Evolutionary conservation across 2,329 filamentous ascomycete species (phyloP).

Genomic region (Colletotrichum gloeosporioides): DNA sequence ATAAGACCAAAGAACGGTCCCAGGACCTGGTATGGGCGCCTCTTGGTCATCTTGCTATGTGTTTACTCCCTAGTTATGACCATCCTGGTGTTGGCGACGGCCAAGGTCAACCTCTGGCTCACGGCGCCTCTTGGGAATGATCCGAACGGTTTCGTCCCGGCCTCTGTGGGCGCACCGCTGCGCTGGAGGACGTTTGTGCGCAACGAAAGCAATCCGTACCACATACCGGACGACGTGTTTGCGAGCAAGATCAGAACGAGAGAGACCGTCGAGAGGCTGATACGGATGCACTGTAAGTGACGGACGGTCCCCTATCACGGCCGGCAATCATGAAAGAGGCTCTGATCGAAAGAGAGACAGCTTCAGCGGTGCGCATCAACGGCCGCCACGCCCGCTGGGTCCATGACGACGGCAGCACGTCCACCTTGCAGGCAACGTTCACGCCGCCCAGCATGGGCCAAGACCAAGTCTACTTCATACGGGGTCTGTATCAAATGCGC

Average conservation of each 20-base stretch:
- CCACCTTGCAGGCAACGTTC: neutral
- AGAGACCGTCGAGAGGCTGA: neutral
- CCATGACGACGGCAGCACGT: neutral
- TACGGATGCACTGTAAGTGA: neutral
- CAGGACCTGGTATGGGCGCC: neutral
- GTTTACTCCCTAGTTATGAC: neutral
- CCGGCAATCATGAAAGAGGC: neutral
- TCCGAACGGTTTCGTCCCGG: neutral
- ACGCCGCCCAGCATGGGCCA: neutral
- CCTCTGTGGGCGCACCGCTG: neutral
- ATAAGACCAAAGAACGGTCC: neutral
- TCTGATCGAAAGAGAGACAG: neutral
- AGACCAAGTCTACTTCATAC: neutral
- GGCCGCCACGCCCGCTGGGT: neutral
- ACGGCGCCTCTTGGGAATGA: neutral
- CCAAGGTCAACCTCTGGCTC: neutral
- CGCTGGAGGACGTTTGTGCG: neutral
- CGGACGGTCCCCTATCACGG: neutral
- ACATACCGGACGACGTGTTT: neutral
- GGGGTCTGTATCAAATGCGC: neutral
- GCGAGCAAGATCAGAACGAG: neutral
- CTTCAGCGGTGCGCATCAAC: neutral
- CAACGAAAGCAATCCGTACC: neutral
- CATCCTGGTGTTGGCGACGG: neutral
- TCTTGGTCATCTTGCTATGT: neutral